Conservation (phyloP, 257 asterid species). For the Marsdenia floribunda region DNA sequence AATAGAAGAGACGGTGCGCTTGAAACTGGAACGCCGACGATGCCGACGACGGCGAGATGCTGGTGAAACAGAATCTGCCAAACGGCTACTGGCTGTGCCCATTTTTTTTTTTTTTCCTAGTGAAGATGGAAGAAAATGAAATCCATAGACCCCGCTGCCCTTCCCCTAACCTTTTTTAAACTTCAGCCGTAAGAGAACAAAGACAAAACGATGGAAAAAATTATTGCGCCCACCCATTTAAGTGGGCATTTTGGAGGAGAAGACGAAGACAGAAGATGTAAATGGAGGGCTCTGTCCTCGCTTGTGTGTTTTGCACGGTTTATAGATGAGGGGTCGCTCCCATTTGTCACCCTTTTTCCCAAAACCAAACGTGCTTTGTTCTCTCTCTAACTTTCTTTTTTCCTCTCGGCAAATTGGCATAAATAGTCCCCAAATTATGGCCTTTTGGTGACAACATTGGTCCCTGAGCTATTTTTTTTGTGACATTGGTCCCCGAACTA, state of each 20-base stretch:
- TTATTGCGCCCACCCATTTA: neutral
- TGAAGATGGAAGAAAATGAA: too few species aligned
- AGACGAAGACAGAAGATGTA: neutral
- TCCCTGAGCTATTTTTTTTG: too few species aligned
- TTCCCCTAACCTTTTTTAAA: conserved; percentile 4
- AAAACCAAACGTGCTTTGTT: neutral
- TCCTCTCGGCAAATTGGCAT: too few species aligned
- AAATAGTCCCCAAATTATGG: too few species aligned
- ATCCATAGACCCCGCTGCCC: neutral
- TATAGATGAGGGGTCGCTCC: conserved; percentile 6
- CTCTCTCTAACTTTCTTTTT: neutral
- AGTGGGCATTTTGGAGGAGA: conserved; percentile 3
- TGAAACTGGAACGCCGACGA: conserved; percentile 15
- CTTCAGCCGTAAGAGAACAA: conserved; percentile 3
- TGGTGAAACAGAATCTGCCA: conserved; percentile 17
- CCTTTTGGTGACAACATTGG: too few species aligned
- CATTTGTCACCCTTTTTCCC: neutral
- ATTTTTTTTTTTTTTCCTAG: conserved; percentile 6
- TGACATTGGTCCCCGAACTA: too few species aligned
- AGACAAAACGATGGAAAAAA: neutral
- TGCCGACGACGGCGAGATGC: neutral
- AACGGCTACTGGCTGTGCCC: conserved; percentile 33
- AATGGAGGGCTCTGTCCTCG: neutral
- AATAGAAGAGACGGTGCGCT: conserved; percentile 25
- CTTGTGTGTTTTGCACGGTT: conserved; percentile 5